Evolutionary conservation across 1,284 basidiomycete species (phyloP).

Genomic region (Golubevia sp.): DNA sequence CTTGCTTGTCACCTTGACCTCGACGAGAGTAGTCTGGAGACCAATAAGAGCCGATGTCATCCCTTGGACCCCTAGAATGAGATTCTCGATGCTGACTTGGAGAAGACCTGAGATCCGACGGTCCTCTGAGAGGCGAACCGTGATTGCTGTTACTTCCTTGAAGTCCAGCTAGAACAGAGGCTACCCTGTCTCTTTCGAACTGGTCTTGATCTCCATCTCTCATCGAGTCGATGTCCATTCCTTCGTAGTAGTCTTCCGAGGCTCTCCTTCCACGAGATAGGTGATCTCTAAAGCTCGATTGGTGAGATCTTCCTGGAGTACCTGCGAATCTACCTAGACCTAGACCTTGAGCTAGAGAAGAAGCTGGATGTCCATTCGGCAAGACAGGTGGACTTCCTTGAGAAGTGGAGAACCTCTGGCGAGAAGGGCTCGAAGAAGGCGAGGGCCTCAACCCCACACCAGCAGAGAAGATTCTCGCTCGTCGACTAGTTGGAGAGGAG

Average conservation of each 20-base stretch:
- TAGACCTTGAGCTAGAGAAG: constrained; percentile 36
- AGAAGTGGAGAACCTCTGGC: background rate
- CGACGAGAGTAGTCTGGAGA: background rate
- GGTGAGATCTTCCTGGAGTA: constrained; percentile 23
- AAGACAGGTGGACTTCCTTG: constrained; percentile 13
- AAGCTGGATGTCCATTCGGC: constrained; percentile 39
- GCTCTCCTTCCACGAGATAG: background rate
- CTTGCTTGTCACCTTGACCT: background rate
- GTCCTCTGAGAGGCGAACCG: background rate
- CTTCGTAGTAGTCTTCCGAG: background rate
- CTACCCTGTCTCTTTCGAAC: constrained; percentile 25
- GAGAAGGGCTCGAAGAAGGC: background rate
- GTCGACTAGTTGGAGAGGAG: background rate
- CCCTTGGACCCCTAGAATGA: background rate
- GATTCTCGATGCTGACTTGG: background rate
- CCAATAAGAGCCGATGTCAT: background rate
- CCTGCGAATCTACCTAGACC: constrained; percentile 21
- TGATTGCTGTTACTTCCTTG: background rate
- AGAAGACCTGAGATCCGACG: background rate
- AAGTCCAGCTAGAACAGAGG: constrained; percentile 2
- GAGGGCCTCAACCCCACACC: background rate
- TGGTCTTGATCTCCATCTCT: constrained; percentile 18
- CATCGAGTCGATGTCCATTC: background rate
- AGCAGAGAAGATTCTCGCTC: background rate
- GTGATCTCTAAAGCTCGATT: constrained; percentile 13